A percentile compares a stretch with the other conserved stretches of the same genome.
These are phyloP conservation scores for Lachnellula arida DNA, from an alignment of 2,329 filamentous ascomycete genomes.

Conservation along the genomic window DNA sequence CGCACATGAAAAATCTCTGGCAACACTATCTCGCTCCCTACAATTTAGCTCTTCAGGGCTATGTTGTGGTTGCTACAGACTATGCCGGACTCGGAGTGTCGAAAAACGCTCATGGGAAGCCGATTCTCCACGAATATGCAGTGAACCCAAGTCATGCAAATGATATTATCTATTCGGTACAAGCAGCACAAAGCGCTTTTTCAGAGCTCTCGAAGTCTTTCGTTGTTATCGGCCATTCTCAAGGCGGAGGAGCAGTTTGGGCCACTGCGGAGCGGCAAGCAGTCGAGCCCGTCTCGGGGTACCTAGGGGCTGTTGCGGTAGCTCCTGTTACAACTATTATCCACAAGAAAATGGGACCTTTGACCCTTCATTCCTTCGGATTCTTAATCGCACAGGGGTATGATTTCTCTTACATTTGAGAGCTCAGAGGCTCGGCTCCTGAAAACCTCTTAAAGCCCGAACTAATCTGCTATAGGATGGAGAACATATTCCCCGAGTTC, in stretches of 20 bases:
- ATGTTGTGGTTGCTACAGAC: conserved; percentile 41
- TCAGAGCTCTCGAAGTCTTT: conserved; percentile 35
- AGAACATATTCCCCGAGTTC: not conserved
- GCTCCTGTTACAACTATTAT: conserved; percentile 4
- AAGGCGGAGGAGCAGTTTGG: conserved; percentile 45
- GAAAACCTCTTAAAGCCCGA: not conserved
- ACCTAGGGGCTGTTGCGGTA: conserved; percentile 9
- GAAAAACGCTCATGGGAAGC: conserved; percentile 29
- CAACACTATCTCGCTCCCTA: conserved; percentile 39
- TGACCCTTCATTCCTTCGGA: not conserved
- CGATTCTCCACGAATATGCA: conserved; percentile 39
- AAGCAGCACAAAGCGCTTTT: conserved; percentile 40
- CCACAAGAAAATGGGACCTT: not conserved
- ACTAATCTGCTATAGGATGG: not conserved
- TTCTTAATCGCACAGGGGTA: not conserved
- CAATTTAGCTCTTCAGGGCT: conserved; percentile 38
- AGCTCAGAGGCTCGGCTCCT: too few species aligned
- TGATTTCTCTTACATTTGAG: too few species aligned
- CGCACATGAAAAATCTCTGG: conserved; percentile 37
- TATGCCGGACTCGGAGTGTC: conserved; percentile 42
- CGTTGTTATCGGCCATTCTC: conserved; percentile 42
- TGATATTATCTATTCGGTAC: conserved; percentile 40
- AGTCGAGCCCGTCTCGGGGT: conserved; percentile 4
- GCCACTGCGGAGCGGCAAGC: conserved; percentile 28
- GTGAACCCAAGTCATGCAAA: conserved; percentile 36